These are phyloP conservation scores for Viridothelium virens DNA, from an alignment of 495 filamentous ascomycete species.

Conservation along the genomic window DNA sequence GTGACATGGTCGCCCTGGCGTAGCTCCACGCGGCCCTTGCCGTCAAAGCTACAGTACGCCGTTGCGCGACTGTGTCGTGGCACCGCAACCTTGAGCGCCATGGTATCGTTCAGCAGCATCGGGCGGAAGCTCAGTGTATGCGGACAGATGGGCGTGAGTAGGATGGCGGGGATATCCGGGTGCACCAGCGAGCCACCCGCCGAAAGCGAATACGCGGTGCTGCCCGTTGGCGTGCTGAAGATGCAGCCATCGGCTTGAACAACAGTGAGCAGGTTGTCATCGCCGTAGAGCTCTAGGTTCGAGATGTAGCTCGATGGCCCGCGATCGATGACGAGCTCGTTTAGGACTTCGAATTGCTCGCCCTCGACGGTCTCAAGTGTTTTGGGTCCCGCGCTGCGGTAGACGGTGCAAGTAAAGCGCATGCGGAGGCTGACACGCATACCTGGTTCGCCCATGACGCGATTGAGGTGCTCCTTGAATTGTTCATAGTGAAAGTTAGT, in stretches of 20 bases:
- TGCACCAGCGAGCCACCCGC: conserved; percentile 93
- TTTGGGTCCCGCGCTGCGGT: conserved; percentile 40
- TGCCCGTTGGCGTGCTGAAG: conserved; percentile 88
- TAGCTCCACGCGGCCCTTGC: conserved; percentile 88
- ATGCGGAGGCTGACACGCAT: conserved; percentile 94
- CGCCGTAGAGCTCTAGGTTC: conserved; percentile 89
- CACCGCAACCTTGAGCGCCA: conserved; percentile 80
- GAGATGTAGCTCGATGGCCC: conserved; percentile 94
- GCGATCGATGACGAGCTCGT: conserved; percentile 95
- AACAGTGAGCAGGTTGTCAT: conserved; percentile 85
- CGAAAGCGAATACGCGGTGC: conserved; percentile 88
- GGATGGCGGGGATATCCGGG: conserved; percentile 93
- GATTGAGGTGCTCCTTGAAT: conserved; percentile 73
- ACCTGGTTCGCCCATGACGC: conserved; percentile 81
- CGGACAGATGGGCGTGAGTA: conserved; percentile 94
- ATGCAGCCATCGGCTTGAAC: conserved; percentile 96
- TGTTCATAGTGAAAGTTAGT: conserved; percentile 84
- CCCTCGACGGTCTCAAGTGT: conserved; percentile 28
- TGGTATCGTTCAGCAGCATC: conserved; percentile 95
- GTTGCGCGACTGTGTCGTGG: conserved; percentile 78
- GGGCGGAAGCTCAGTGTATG: conserved; percentile 95
- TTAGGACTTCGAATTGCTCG: conserved; percentile 91
- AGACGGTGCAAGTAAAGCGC: conserved; percentile 95
- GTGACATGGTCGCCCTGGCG: conserved; percentile 88
- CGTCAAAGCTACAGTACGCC: conserved; percentile 93